A percentile compares a stretch with the other conserved stretches of the same genome.
phyloP scores from a whole-genome alignment of 2,329 filamentous ascomycete species.

The Metarhizium humberi region DNA sequence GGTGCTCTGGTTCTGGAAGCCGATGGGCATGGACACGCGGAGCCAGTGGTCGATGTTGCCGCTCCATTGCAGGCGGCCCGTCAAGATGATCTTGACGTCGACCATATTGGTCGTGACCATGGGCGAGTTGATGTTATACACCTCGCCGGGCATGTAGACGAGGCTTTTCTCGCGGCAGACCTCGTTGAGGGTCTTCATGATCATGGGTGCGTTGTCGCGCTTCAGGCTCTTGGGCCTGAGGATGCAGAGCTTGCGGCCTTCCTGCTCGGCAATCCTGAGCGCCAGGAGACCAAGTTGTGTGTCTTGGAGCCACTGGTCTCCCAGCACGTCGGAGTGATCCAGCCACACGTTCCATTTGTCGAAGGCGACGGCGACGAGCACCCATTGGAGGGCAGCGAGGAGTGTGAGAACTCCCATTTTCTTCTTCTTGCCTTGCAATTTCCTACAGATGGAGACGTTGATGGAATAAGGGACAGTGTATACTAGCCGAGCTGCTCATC shows the following conservation, averaged over 20 bases:
- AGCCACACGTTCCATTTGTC: no score
- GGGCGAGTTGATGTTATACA: constrained; percentile 24
- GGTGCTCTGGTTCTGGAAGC: constrained; percentile 46
- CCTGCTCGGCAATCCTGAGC: constrained; percentile 8
- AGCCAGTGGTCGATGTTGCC: constrained; percentile 43
- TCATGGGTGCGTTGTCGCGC: constrained; percentile 21
- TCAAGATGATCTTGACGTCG: constrained; percentile 34
- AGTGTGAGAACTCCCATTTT: no score
- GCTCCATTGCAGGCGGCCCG: constrained; percentile 29
- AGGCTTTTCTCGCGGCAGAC: constrained; percentile 19
- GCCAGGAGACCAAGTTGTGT: background rate
- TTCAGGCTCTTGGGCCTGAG: constrained; percentile 15
- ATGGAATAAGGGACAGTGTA: no score
- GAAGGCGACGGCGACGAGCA: no score
- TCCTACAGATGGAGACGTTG: no score
- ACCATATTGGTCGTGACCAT: constrained; percentile 24
- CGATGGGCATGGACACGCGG: constrained; percentile 37
- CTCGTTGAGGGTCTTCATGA: constrained; percentile 22
- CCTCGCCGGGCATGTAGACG: constrained; percentile 22
- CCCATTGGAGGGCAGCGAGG: no score
- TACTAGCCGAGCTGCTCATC: no score
- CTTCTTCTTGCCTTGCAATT: no score
- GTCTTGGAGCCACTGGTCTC: no score
- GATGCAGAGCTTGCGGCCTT: constrained; percentile 18
- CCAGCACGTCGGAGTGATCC: no score